Evolutionary conservation across 768 basidiomycete genomes (phyloP), one percentile per base, ranked within the genome.

Genomic region (Multifurca ochricompacta): DNA sequence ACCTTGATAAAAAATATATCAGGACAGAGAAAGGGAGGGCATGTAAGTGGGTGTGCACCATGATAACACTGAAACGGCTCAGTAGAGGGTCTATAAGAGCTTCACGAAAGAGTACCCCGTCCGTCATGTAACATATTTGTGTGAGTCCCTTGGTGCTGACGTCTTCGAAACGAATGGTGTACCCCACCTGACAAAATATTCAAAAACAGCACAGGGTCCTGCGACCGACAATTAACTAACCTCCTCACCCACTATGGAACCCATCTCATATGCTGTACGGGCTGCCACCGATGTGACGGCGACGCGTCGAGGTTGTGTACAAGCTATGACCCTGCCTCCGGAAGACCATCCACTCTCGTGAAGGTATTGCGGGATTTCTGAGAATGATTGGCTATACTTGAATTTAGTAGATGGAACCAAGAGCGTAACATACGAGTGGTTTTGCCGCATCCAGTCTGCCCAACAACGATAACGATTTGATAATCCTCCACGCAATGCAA

Each of bases 41-140:
- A 10, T 1, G 11, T 16, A 13, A 28, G n/a, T 31, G 53, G 23
- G 16, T 54, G 67, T 76, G 44, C 60, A 87, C 92, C 93, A 99
- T 98, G 57, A 98, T 87, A 9, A 93, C 91, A 64, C 91, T 95
- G 64, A 94, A 97, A 23, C 85, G 83, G 66, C 86, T 91, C 48
- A 99, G 76, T 27, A 97, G 69, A 16, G 96, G 96, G 65, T 99
- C 95, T 34, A 93, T 74, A 63, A 97, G 78, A 21, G 86, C 85
- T 71, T 97, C 94, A 55, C 94, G 81, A 67, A 98, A 97, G 34
- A 99, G 82, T 84, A 98, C 94, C 41, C 96, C 96, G 67, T 99
- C 96, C 30, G 96, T 99, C 81, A 98, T 79, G 68, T 98, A 99
- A 37, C 92, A 77, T 67, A 99, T 90, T 25, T 90, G 79, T 1